phyloP scores from a whole-genome alignment of 2,329 filamentous ascomycete species.

The Fusarium algeriense region DNA sequence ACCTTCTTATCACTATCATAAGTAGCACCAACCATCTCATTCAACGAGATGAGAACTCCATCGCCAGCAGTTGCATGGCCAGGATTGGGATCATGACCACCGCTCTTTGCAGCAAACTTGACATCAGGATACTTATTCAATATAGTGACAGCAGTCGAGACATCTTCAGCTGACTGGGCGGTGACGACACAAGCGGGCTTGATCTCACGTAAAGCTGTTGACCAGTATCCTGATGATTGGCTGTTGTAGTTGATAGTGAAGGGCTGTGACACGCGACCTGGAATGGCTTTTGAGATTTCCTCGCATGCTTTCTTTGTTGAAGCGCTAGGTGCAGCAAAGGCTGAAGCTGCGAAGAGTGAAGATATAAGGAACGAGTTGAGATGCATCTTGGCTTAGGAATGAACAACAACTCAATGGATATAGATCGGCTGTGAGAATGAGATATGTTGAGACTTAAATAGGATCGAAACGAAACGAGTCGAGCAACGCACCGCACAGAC shows the following conservation, averaged over 20 bases:
- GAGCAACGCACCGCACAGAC: not conserved
- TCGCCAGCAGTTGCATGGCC: conserved; percentile 8
- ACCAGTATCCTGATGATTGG: not conserved
- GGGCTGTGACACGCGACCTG: not conserved
- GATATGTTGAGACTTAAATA: not conserved
- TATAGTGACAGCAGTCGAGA: conserved; percentile 13
- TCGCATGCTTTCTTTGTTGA: conserved; percentile 10
- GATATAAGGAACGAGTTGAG: not conserved
- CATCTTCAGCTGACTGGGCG: conserved; percentile 4
- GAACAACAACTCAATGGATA: not conserved
- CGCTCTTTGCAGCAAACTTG: conserved; percentile 21
- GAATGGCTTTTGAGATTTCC: conserved; percentile 8
- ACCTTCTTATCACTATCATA: conserved; percentile 18
- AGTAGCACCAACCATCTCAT: conserved; percentile 3
- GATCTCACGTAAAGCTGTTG: not conserved
- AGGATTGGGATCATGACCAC: conserved; percentile 26
- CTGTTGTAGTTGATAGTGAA: conserved; percentile 8
- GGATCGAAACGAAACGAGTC: not conserved
- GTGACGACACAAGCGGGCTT: conserved; percentile 20
- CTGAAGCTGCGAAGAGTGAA: conserved; percentile 16
- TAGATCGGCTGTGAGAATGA: not conserved
- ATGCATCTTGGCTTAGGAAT: not conserved
- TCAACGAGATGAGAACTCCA: conserved; percentile 22
- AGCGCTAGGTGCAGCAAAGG: not conserved
- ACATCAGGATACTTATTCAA: conserved; percentile 27